Conservation (phyloP, 2,329 filamentous ascomycete species). For the Mollisia scopiformis region DNA sequence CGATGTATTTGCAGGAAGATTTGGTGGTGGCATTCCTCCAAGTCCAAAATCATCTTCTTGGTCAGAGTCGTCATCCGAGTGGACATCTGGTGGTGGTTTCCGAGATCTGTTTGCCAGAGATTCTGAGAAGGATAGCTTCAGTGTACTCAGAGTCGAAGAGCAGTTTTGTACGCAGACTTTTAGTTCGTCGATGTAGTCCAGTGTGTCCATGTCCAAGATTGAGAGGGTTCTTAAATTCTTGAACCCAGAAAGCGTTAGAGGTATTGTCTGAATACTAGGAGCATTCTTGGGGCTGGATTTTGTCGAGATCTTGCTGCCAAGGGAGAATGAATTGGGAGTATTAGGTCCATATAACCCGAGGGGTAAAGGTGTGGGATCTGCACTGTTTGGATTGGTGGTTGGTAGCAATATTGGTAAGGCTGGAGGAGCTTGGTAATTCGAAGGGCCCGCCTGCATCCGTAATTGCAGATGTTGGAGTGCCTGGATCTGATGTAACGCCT, state of each 20-base stretch:
- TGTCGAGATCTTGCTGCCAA: slow-evolving; percentile 15
- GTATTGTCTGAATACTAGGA: slow-evolving; percentile 24
- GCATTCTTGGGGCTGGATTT: slow-evolving; percentile 4
- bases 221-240: slow-evolving; percentile 54
- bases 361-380: not conserved
- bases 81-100: slow-evolving; percentile 44
- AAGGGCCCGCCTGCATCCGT: slow-evolving; percentile 60
- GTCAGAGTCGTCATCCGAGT: slow-evolving; percentile 53
- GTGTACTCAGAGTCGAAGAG: slow-evolving; percentile 53
- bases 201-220: slow-evolving; percentile 62
- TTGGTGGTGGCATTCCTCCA: slow-evolving; percentile 22
- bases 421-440: slow-evolving; percentile 54
- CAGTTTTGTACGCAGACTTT: slow-evolving; percentile 58
- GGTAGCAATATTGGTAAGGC: slow-evolving; percentile 41
- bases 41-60: slow-evolving; percentile 58
- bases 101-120: slow-evolving; percentile 50
- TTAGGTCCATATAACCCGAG: not conserved
- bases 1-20: slow-evolving; percentile 33
- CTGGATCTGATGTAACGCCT: slow-evolving; percentile 55
- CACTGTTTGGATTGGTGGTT: slow-evolving; percentile 6
- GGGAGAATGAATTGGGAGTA: slow-evolving; percentile 6
- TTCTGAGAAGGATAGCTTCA: slow-evolving; percentile 63
- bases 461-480: slow-evolving; percentile 58
- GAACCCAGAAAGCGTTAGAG: slow-evolving; percentile 60
- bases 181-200: slow-evolving; percentile 59